Evolutionary conservation across 2,329 filamentous ascomycete species (phyloP).

Genomic region (Alternaria arborescens): DNA sequence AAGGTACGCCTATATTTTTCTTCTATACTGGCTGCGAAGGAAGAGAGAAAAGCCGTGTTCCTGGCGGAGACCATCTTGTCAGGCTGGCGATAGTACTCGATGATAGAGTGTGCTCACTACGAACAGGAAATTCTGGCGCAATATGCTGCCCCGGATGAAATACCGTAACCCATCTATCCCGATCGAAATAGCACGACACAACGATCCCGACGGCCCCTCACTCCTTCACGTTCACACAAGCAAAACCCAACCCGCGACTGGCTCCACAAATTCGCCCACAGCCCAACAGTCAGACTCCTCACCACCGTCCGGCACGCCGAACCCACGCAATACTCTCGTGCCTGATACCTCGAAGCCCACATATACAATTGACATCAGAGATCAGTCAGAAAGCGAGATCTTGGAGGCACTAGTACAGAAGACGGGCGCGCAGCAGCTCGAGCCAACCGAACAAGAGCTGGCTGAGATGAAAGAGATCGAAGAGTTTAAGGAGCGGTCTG

Average conservation of each 20-base stretch:
- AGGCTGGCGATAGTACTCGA: not conserved
- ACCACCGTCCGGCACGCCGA: conserved; percentile 30
- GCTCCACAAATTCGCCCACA: conserved; percentile 21
- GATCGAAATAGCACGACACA: conserved; percentile 80
- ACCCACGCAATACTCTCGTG: conserved; percentile 34
- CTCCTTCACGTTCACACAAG: conserved; percentile 46
- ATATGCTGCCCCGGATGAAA: conserved; percentile 85
- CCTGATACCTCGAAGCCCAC: conserved; percentile 50
- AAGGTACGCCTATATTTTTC: conserved; percentile 61
- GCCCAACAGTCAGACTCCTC: conserved; percentile 27
- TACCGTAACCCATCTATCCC: conserved; percentile 89
- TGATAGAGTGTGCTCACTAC: not conserved
- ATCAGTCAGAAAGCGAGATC: conserved; percentile 68
- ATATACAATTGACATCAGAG: conserved; percentile 65
- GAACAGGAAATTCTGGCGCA: conserved; percentile 84
- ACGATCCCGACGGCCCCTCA: conserved; percentile 51
- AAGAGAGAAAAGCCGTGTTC: not conserved
- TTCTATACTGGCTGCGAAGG: not conserved
- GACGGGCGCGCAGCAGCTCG: conserved; percentile 67
- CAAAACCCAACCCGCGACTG: conserved; percentile 23
- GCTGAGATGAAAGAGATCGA: conserved; percentile 66
- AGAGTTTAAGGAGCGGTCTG: conserved; percentile 61
- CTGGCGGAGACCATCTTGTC: no score
- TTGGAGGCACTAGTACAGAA: conserved; percentile 68
- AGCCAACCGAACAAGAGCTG: conserved; percentile 67